Conservation (phyloP, 2,329 filamentous ascomycete species). For the Alternaria hordeiaustralica region DNA sequence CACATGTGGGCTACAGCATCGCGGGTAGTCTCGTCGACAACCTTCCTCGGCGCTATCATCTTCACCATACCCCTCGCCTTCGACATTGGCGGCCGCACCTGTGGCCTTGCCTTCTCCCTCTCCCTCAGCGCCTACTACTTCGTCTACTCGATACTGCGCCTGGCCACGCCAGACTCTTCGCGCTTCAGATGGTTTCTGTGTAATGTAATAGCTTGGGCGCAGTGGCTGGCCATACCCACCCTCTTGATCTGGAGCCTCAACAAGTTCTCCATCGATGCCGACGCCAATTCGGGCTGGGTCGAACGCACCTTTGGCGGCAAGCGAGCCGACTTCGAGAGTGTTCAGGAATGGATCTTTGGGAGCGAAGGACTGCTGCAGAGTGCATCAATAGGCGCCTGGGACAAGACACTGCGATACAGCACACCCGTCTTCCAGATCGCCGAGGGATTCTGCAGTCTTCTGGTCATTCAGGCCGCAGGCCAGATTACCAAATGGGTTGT, state of each 20-base stretch:
- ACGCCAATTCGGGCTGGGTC: constrained; percentile 74
- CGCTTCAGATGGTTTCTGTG: constrained; percentile 75
- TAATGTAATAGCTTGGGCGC: constrained; percentile 73
- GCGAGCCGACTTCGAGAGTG: constrained; percentile 67
- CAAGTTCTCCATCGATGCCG: constrained; percentile 92
- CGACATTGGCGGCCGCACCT: constrained; percentile 94
- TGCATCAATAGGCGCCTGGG: constrained; percentile 83
- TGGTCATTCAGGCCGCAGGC: constrained; percentile 93
- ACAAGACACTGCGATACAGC: constrained; percentile 85
- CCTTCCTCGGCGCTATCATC: constrained; percentile 90
- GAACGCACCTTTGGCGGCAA: constrained; percentile 76
- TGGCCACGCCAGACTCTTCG: constrained; percentile 80
- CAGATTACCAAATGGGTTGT: constrained; percentile 96
- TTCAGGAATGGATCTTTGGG: constrained; percentile 89
- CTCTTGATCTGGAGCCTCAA: constrained; percentile 95
- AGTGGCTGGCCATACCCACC: constrained; percentile 85
- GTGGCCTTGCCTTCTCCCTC: constrained; percentile 91
- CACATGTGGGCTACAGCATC: constrained; percentile 81
- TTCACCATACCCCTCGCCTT: constrained; percentile 97
- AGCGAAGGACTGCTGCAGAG: constrained; percentile 81
- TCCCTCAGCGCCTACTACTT: constrained; percentile 91
- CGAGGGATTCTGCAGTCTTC: constrained; percentile 94
- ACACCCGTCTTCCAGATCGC: constrained; percentile 92
- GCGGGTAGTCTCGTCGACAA: constrained; percentile 76
- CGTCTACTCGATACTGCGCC: constrained; percentile 78